Conservation (phyloP, 768 basidiomycete species). For the Cubamyces sp. region DNA sequence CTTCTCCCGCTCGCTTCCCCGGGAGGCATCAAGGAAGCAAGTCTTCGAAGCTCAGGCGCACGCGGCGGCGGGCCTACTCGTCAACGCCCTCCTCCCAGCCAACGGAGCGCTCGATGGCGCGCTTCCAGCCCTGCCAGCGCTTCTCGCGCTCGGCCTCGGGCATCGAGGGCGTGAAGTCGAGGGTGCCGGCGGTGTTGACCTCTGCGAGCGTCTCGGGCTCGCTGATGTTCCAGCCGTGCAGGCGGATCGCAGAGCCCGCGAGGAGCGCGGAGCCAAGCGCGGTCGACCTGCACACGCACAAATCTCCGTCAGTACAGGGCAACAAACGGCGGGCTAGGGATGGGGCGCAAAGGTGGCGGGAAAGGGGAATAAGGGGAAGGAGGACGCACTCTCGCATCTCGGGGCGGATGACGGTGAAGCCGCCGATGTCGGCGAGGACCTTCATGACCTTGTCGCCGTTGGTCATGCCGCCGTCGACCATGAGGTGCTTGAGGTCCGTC, state of each 20-base stretch:
- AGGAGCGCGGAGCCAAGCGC: constrained; percentile 94
- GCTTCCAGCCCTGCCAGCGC: constrained; percentile 84
- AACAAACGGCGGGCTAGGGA: too few relatives aligned
- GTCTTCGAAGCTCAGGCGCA: background rate
- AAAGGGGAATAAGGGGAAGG: background rate
- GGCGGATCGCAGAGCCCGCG: constrained; percentile 82
- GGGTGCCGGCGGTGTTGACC: constrained; percentile 86
- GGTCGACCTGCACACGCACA: constrained; percentile 66
- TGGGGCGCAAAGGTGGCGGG: too few relatives aligned
- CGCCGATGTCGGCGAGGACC: constrained; percentile 86
- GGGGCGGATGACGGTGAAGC: constrained; percentile 89
- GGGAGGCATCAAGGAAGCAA: background rate
- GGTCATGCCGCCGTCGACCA: constrained; percentile 99
- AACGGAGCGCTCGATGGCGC: constrained; percentile 81
- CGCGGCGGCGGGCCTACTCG: constrained; percentile 10
- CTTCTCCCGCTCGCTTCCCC: background rate
- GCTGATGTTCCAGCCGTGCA: constrained; percentile 92
- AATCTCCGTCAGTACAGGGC: background rate
- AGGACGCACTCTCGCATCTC: constrained; percentile 91
- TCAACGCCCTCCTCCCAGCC: constrained; percentile 67
- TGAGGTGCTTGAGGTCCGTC: constrained; percentile 78
- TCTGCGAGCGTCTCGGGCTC: constrained; percentile 81
- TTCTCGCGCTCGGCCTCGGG: constrained; percentile 57
- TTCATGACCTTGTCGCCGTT: constrained; percentile 90
- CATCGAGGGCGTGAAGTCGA: constrained; percentile 64